Percentiles rank a stretch among this genome's conserved stretches.
These are phyloP conservation scores for Colletotrichum lupini DNA, from an alignment of 2,329 filamentous ascomycete genomes.

Conservation along the genomic window DNA sequence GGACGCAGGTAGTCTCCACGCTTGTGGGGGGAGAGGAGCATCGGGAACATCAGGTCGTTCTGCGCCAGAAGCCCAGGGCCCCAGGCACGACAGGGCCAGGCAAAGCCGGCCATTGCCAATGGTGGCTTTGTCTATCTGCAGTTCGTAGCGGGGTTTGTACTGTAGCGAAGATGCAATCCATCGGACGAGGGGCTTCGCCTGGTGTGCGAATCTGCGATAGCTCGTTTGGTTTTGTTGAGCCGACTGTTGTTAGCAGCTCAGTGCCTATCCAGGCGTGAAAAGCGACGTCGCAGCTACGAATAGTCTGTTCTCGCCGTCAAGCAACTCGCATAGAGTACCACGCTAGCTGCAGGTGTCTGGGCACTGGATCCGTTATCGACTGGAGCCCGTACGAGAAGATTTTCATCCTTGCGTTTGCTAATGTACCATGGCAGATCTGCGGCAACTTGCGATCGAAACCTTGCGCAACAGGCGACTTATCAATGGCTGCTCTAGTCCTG, in stretches of 20 bases:
- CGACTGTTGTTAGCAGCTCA: slow-evolving; percentile 5
- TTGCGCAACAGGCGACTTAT: slow-evolving; percentile 16
- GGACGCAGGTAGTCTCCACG: slow-evolving; percentile 33
- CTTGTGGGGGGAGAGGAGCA: slow-evolving; percentile 26
- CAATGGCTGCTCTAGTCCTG: slow-evolving; percentile 17
- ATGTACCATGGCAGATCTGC: slow-evolving; percentile 33
- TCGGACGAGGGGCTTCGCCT: not conserved
- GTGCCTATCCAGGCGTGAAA: slow-evolving; percentile 10
- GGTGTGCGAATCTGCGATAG: slow-evolving; percentile 5
- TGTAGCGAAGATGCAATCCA: slow-evolving; percentile 9
- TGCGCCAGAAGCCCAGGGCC: not conserved
- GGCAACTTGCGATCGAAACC: slow-evolving; percentile 35
- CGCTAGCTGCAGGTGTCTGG: slow-evolving; percentile 18
- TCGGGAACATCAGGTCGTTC: slow-evolving; percentile 24
- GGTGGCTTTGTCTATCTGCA: slow-evolving; percentile 30
- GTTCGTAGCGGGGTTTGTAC: slow-evolving; percentile 6
- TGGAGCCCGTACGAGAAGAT: slow-evolving; percentile 35
- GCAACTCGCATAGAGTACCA: slow-evolving; percentile 10
- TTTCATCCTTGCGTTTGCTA: slow-evolving; percentile 35
- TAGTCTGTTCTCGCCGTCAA: not conserved
- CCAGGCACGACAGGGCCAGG: not conserved
- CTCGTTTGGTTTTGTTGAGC: slow-evolving; percentile 21
- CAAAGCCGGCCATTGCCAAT: slow-evolving; percentile 18
- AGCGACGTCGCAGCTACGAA: slow-evolving; percentile 1
- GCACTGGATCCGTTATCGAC: slow-evolving; percentile 14